Evolutionary conservation across 768 basidiomycete genomes (phyloP).

Genomic region (Leccinum obscurum): DNA sequence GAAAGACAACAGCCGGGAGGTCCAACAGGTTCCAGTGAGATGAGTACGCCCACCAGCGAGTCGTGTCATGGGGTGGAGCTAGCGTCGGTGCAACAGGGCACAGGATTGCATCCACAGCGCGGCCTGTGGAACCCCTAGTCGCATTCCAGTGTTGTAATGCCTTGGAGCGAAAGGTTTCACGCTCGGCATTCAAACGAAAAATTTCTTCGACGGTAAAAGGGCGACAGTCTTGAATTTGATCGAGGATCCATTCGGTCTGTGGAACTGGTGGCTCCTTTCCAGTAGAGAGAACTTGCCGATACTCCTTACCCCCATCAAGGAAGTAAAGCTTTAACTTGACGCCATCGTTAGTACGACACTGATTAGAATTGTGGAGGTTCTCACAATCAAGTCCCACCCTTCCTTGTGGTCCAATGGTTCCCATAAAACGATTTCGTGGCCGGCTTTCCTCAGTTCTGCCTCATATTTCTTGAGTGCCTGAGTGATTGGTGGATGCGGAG

Average conservation of each 20-base stretch:
- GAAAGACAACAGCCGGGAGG: slow-evolving; percentile 49
- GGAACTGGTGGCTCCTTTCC: slow-evolving; percentile 40
- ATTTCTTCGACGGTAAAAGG: slow-evolving; percentile 43
- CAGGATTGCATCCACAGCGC: slow-evolving; percentile 49
- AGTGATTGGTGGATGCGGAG: slow-evolving; percentile 48
- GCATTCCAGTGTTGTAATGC: slow-evolving; percentile 48
- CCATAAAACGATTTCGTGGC: slow-evolving; percentile 55
- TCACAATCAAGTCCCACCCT: slow-evolving; percentile 50
- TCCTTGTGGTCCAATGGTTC: slow-evolving; percentile 42
- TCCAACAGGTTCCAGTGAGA: slow-evolving; percentile 56
- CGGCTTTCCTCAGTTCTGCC: slow-evolving; percentile 41
- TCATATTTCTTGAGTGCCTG: slow-evolving; percentile 42
- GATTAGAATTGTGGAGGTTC: slow-evolving; percentile 4
- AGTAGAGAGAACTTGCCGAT: slow-evolving; percentile 36
- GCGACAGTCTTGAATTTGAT: slow-evolving; percentile 38
- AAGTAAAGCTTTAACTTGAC: slow-evolving; percentile 47
- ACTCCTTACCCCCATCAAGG: slow-evolving; percentile 49
- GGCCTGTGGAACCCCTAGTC: slow-evolving; percentile 36
- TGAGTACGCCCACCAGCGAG: slow-evolving; percentile 51
- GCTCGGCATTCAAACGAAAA: slow-evolving; percentile 45
- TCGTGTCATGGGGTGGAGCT: slow-evolving; percentile 48
- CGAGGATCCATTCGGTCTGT: slow-evolving; percentile 45
- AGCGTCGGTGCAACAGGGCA: slow-evolving; percentile 47
- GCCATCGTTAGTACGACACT: slow-evolving; percentile 18
- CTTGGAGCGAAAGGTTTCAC: slow-evolving; percentile 42